Evolutionary conservation across 805 yeast genomes (phyloP).

Genomic region (Metschnikowia corniflorae): DNA sequence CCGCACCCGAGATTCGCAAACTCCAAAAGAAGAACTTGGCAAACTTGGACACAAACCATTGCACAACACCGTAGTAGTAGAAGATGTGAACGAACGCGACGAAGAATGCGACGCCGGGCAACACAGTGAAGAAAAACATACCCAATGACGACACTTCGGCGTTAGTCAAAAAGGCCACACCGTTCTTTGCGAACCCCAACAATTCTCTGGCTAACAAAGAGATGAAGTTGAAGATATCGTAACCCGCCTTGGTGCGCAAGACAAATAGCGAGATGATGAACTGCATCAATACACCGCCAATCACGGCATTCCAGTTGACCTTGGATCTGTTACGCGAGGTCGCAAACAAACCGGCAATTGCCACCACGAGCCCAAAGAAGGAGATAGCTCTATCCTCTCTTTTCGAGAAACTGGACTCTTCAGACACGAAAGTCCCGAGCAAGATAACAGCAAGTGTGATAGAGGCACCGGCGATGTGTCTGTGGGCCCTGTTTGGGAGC

Average conservation of each 20-base stretch:
- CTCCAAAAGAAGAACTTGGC: conserved; percentile 59
- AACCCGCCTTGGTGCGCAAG: conserved; percentile 56
- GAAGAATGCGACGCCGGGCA: conserved; percentile 63
- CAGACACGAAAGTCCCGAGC: conserved; percentile 52
- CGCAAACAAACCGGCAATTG: conserved; percentile 40
- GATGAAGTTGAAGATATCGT: conserved; percentile 59
- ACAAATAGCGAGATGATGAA: conserved; percentile 59
- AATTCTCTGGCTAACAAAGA: conserved; percentile 54
- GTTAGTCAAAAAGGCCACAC: conserved; percentile 57
- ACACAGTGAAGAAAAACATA: conserved; percentile 53
- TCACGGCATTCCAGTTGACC: conserved; percentile 57
- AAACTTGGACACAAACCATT: conserved; percentile 57
- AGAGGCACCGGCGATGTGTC: conserved; percentile 43
- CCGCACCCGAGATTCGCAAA: conserved; percentile 58
- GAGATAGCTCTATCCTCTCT: conserved; percentile 55
- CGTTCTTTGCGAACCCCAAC: conserved; percentile 54
- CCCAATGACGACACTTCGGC: conserved; percentile 36
- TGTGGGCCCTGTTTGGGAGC: conserved; percentile 36
- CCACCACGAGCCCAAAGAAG: conserved; percentile 51
- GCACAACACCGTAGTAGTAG: conserved; percentile 57
- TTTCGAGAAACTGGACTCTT: conserved; percentile 43
- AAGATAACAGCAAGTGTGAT: conserved; percentile 47
- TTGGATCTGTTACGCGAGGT: conserved; percentile 45
- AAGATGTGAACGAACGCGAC: conserved; percentile 59
- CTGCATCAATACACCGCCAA: conserved; percentile 58